Evolutionary conservation across 345 rosid genomes (phyloP), one percentile per base, ranked within the genome.

Genomic region (Rhizophora mangle): DNA sequence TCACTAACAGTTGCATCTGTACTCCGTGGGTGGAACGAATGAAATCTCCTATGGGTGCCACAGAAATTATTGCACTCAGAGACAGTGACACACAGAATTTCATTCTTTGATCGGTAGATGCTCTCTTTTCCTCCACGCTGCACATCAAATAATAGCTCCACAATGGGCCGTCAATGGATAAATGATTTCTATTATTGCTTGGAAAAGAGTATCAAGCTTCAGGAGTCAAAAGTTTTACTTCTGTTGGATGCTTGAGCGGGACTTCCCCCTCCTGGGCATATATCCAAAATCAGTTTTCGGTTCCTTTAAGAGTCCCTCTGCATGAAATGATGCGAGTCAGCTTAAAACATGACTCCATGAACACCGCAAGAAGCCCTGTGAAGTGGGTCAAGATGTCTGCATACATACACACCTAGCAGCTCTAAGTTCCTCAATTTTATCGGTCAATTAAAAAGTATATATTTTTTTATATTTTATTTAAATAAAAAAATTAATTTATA

Each of bases 241-340:
- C 78, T 32, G 88, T 87, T 2, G 97, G 71, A 79, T 81, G 93
- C 84, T 77, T 86, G 79, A 83, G 47, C 21, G 96, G 63, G 96
- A 84, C 87, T 89, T 92, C 65, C 97, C 97, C 73, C 85, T 89
- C 80, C 80, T 87, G 60, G 96, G 91, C 77, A 96, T 80, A 62
- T 88, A n/a, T n/a, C n/a, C 89, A 69, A 90, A 80, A 79, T 92
- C 96, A 46, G 69, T 73, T 83, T 80, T 84, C 61, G 90, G 82
- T 68, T 88, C 97, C 76, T 78, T 80, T 55, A 89, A 71, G 64
- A 71, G 79, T 56, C 60, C 83, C 98, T 96, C 78, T 74, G 71
- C 71, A 57, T 24, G 63, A 61, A 52, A 74, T 47, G 53, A 64
- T 36, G 67, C 27, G 9, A 30, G 52, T 79, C 68, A 79, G 68